These are phyloP conservation scores for Paracoccidioides brasiliensis DNA, from an alignment of 2,329 filamentous ascomycete species.

Conservation along the genomic window DNA sequence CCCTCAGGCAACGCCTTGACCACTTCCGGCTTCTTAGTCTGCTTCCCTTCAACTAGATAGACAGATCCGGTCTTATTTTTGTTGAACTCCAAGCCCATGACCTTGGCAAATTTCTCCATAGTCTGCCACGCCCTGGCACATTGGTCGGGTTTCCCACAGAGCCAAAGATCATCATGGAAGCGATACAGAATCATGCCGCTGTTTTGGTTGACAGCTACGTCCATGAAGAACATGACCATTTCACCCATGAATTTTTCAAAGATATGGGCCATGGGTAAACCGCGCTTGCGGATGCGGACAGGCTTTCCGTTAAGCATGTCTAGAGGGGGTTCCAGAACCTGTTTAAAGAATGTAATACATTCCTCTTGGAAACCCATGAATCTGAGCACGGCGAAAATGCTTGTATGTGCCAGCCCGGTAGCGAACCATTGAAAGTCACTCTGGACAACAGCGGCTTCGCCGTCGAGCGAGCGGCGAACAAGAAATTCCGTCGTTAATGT, in stretches of 20 bases:
- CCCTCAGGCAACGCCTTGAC: slow-evolving; percentile 34
- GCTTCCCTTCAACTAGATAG: slow-evolving; percentile 25
- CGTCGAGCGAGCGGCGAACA: slow-evolving; percentile 21
- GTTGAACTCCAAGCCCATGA: slow-evolving; percentile 34
- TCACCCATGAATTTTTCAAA: slow-evolving; percentile 38
- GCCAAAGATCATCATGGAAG: slow-evolving; percentile 39
- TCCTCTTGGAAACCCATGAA: slow-evolving; percentile 34
- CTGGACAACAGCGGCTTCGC: slow-evolving; percentile 28
- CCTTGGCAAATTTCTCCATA: slow-evolving; percentile 30
- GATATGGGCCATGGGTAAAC: slow-evolving; percentile 35
- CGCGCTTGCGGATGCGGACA: slow-evolving; percentile 31
- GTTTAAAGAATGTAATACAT: slow-evolving; percentile 35
- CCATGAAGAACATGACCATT: slow-evolving; percentile 36
- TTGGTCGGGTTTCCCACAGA: slow-evolving; percentile 31
- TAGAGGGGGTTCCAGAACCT: slow-evolving; percentile 34
- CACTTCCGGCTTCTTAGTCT: slow-evolving; percentile 10
- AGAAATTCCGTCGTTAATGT: slow-evolving; percentile 29
- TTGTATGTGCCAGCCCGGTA: slow-evolving; percentile 33
- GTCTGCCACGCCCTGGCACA: slow-evolving; percentile 33
- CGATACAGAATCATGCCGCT: slow-evolving; percentile 35
- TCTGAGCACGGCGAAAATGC: slow-evolving; percentile 30
- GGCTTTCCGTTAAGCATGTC: slow-evolving; percentile 26
- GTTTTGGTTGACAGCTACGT: slow-evolving; percentile 33
- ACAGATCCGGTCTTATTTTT: slow-evolving; percentile 38
- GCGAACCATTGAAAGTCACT: slow-evolving; percentile 34